phyloP scores from a whole-genome alignment of 257 asterid genomes.

The Anisodus tanguticus region DNA sequence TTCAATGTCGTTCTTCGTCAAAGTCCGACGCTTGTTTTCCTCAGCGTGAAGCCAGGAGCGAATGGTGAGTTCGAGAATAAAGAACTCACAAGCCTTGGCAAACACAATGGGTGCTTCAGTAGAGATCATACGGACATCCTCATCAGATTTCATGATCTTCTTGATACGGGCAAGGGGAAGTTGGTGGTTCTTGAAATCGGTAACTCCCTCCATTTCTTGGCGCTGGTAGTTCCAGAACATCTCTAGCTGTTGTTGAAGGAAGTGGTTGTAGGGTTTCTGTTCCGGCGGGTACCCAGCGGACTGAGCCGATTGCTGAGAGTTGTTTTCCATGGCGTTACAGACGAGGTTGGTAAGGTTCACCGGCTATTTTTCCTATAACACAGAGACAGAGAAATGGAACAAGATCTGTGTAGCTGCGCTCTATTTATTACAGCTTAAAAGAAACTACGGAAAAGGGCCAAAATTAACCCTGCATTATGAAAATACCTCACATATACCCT shows the following conservation, averaged over 20 bases:
- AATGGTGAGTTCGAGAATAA: too few relatives aligned
- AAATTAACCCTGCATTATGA: too few relatives aligned
- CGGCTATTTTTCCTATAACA: not conserved
- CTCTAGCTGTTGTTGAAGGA: slow-evolving; percentile 73
- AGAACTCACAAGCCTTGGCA: too few relatives aligned
- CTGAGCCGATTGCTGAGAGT: slow-evolving; percentile 57
- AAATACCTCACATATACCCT: too few relatives aligned
- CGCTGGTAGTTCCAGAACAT: slow-evolving; percentile 73
- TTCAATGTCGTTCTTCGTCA: slow-evolving; percentile 81
- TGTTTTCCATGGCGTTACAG: slow-evolving; percentile 55
- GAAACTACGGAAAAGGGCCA: too few relatives aligned
- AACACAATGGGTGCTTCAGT: too few relatives aligned
- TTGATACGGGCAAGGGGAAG: slow-evolving; percentile 83
- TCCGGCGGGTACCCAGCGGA: slow-evolving; percentile 35
- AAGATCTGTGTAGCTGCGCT: not conserved
- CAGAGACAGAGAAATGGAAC: not conserved
- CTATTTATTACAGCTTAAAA: not conserved
- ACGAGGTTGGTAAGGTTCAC: too few relatives aligned
- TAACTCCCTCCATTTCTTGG: slow-evolving; percentile 68
- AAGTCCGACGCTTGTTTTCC: slow-evolving; percentile 81
- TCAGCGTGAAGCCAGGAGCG: slow-evolving; percentile 52
- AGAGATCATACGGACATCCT: too few relatives aligned
- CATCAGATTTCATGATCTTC: slow-evolving; percentile 77
- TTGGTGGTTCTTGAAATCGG: slow-evolving; percentile 77
- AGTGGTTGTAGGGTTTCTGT: slow-evolving; percentile 49